A percentile compares a stretch with the other conserved stretches of the same genome.
These are phyloP conservation scores for Penicillium carneum DNA, from an alignment of 2,329 filamentous ascomycete species.

Conservation along the genomic window DNA sequence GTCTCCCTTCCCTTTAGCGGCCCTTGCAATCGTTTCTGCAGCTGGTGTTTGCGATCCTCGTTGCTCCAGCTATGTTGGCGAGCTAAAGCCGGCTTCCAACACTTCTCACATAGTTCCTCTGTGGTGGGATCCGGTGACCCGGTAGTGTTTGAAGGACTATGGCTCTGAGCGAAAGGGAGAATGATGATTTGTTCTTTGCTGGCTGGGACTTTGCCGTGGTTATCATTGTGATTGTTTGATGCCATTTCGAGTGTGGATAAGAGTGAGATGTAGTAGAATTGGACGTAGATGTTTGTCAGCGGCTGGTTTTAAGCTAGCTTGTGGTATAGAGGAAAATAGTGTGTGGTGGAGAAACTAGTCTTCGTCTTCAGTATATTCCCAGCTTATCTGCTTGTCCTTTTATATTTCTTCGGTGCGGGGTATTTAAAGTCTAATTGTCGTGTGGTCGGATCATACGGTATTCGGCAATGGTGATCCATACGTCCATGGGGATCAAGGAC, in stretches of 20 bases:
- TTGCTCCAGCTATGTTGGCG: conserved; percentile 48
- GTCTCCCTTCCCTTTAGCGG: conserved; percentile 56
- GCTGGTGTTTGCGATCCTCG: conserved; percentile 66
- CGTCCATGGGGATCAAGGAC: neutral
- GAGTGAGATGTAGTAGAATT: neutral
- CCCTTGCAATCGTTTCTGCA: conserved; percentile 51
- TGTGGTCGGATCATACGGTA: neutral
- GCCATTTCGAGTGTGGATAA: conserved; percentile 2
- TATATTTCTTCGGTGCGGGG: conserved; percentile 13
- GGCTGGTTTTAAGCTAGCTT: conserved; percentile 1
- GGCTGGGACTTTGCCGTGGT: conserved; percentile 13
- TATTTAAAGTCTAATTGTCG: neutral
- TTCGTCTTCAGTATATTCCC: neutral
- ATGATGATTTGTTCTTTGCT: conserved; percentile 17
- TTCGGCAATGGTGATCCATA: neutral
- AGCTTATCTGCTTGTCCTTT: neutral
- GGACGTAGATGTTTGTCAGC: neutral
- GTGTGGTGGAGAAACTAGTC: neutral
- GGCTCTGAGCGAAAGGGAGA: neutral
- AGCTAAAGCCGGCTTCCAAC: conserved; percentile 42
- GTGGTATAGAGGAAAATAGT: too few relatives aligned
- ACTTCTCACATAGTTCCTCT: conserved; percentile 22
- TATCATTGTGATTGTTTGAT: conserved; percentile 4
- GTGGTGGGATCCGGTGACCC: neutral
- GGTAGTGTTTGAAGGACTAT: neutral